Base-by-base conservation (phyloP, 352 stramenopile genomes). In the Globisporangium iwayamae region DNA sequence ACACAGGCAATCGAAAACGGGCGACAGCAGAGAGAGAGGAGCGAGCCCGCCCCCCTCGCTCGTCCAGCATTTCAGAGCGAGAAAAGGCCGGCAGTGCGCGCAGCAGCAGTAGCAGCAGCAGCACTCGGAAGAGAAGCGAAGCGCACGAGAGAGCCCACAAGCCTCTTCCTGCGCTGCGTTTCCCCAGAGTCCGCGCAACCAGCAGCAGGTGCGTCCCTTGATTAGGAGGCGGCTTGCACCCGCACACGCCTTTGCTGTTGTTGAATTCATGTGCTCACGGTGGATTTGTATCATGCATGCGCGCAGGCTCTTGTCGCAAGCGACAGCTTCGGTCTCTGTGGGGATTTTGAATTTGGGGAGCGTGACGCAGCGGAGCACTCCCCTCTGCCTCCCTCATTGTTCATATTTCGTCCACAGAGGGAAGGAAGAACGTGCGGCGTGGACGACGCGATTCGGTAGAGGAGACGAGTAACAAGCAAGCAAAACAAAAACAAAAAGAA, bases 61-160 rank as follows among this genome's bases (percentile, higher is more conserved):
- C n/a, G 47, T 63, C 28, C n/a, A 30, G 30, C 32, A 63, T 58
- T 63, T 62, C 56, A 62, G 22, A 62, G 39, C 39, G 56, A 62
- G 56, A 62, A 62, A 62, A 62, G 56, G 56, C 39, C 39, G 16
- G 56, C 56, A 51, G 56, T 51, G 56, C 56, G 56, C 39, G 43
- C 56, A 38, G 39, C 22, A 61, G 30, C 8, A 52, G 41, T 22
- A 45, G 43, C 56, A 38, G 39, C 22, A 61, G 30, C 8, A 52
- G 41, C 38, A 45, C 52, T 18, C 32, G n/a, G 52, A 46, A 58
- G 30, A 58, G 52, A 58, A 36, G n/a, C n/a, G 10, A 25, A 43
- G 28, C n/a, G 50, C 32, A 9, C 34, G 50, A 56, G 50, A 56
- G 16, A 55, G 41, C 41, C 6, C 41, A 47, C 20, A 10, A 7